Evolutionary conservation across 2,329 filamentous ascomycete species (phyloP), one percentile per base, ranked within the genome.

Genomic region (Chaetomiaceae sp.): DNA sequence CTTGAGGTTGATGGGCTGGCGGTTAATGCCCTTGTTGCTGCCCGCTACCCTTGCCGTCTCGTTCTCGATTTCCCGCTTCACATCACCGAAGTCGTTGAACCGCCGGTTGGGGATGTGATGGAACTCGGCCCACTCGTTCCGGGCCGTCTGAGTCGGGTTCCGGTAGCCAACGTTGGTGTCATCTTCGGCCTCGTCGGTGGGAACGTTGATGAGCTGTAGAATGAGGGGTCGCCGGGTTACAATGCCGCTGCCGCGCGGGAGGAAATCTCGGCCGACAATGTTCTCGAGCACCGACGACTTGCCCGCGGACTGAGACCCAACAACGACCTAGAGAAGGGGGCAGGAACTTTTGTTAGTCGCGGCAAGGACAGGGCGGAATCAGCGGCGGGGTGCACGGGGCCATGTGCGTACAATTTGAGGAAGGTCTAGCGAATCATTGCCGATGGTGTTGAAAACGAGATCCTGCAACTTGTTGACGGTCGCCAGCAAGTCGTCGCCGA

Each of bases 231-330:
- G 82, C 56, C 93, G 82, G 51, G 93, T 99, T 57, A 96, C 91
- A 69, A 99, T 97, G 68, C 93, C 93, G 68, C 89, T 95, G 64
- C 93, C 93, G 68, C 93, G 87, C 53, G 93, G 93, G 48, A 99
- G 78, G 70, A 99, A 99, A 72, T 99, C 93, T 71, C 92, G 83
- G 64, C 93, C 93, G 64, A 99, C 93, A 62, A 99, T 96, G 71
- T 99, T 99, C 74, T 99, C 93, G 58, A 99, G 85, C 21, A 99
- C 93, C 7, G 93, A 97, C 14, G 92, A 97, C 75, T 99, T 99
- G 66, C 93, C 93, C 50, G 93, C 95, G 10, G 93, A 97, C 73
- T 99, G 93, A 55, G 93, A 99, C 58, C 93, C 93, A 63, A 99
- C 93, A 55, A 99, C 93, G 58, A 99, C 92, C 92, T 97, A 55